Percentiles rank a stretch among this genome's conserved stretches.
Evolutionary conservation across 768 basidiomycete genomes (phyloP).

Genomic region (Leucosporidium scottii): DNA sequence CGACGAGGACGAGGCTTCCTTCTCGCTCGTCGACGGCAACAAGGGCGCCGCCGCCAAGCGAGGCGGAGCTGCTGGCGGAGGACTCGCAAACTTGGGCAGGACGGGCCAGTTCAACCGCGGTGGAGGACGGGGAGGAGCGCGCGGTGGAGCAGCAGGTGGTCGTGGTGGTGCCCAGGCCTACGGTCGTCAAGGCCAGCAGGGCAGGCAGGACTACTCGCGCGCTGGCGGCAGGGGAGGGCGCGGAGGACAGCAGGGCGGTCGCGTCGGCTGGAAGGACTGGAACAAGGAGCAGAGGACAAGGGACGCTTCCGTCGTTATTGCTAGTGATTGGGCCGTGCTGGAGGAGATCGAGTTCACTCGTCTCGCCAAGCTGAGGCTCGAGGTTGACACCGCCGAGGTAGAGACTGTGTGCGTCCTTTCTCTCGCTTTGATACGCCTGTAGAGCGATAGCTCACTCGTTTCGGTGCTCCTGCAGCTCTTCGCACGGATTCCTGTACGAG

Average conservation of each 20-base stretch:
- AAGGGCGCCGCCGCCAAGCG: slow-evolving; percentile 32
- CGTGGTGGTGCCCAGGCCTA: slow-evolving; percentile 47
- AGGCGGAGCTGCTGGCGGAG: slow-evolving; percentile 26
- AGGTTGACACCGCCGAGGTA: slow-evolving; percentile 69
- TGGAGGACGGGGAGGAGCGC: slow-evolving; percentile 40
- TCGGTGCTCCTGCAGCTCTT: slow-evolving; percentile 50
- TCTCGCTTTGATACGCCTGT: background rate
- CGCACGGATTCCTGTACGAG: slow-evolving; percentile 80
- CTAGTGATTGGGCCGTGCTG: slow-evolving; percentile 84
- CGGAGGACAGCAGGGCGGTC: slow-evolving; percentile 49
- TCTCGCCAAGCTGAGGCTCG: slow-evolving; percentile 80
- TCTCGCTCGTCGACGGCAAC: slow-evolving; percentile 88
- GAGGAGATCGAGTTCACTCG: slow-evolving; percentile 97
- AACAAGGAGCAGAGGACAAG: slow-evolving; percentile 82
- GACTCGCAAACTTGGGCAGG: slow-evolving; percentile 20
- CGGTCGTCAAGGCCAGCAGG: slow-evolving; percentile 46
- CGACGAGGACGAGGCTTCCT: slow-evolving; percentile 93
- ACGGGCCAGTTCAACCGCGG: slow-evolving; percentile 8
- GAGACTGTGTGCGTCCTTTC: slow-evolving; percentile 66
- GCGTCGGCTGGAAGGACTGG: slow-evolving; percentile 86
- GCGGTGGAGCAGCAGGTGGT: slow-evolving; percentile 29
- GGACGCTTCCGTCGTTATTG: slow-evolving; percentile 89
- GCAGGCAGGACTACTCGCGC: slow-evolving; percentile 42
- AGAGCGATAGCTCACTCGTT: background rate
- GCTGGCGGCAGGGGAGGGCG: slow-evolving; percentile 42